Evolutionary conservation across 108 stramenopile genomes (phyloP).

Genomic region (Stephanodiscus minutulus): DNA sequence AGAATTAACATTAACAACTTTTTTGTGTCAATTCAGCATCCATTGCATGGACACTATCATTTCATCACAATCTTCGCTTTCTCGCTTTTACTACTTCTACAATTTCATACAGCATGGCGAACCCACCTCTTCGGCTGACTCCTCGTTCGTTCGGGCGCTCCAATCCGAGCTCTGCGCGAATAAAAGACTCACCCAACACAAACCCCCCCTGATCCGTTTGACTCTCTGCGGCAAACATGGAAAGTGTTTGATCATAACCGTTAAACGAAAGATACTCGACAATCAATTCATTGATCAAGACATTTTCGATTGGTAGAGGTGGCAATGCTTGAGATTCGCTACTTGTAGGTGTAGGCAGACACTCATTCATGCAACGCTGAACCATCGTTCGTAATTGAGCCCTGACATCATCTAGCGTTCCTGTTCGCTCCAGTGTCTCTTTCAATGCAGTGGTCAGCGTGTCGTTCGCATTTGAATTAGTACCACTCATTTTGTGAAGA

Average conservation of each 20-base stretch:
- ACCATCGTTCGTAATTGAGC: conserved; percentile 25
- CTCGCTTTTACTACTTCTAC: conserved; percentile 24
- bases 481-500: neutral
- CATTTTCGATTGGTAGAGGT: conserved; percentile 25
- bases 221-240: conserved; percentile 25
- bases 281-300: conserved; percentile 38
- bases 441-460: conserved; percentile 19
- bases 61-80: neutral
- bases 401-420: conserved; percentile 14
- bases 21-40: neutral
- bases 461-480: neutral
- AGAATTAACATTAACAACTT: neutral
- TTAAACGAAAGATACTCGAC: conserved; percentile 33
- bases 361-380: conserved; percentile 21
- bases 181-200: conserved; percentile 15
- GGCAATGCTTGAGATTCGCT: neutral
- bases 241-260: conserved; percentile 24
- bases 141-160: neutral
- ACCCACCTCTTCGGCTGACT: neutral
- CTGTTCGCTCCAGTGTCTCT: conserved; percentile 27
- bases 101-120: conserved; percentile 35
- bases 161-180: conserved; percentile 30
- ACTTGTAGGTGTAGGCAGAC: neutral
- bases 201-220: neutral
- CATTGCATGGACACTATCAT: neutral